A percentile compares a stretch with the other conserved stretches of the same genome.
phyloP scores from a whole-genome alignment of 345 rosid genomes.

The Rhodamnia rubescens region DNA sequence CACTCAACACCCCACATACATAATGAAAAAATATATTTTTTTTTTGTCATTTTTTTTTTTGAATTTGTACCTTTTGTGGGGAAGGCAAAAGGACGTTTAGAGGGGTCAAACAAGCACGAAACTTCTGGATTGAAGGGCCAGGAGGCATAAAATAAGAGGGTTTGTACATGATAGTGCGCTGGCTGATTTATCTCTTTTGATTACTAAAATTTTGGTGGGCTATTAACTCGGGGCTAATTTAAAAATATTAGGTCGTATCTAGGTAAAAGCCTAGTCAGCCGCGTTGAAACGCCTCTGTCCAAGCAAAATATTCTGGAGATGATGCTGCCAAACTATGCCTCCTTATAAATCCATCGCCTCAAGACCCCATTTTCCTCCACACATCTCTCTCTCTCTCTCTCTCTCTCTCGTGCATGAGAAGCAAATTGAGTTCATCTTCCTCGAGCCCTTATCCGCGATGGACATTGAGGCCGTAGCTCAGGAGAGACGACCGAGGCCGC shows the following conservation, averaged over 20 bases:
- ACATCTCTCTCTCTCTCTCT: background rate
- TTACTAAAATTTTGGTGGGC: background rate
- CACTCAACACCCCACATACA: background rate
- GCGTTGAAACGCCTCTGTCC: background rate
- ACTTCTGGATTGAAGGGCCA: background rate
- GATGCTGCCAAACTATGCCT: background rate
- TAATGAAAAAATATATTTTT: background rate
- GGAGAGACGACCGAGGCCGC: background rate
- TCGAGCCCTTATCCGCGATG: conserved; percentile 1
- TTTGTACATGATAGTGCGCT: background rate
- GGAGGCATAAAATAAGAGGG: background rate
- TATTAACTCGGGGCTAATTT: background rate
- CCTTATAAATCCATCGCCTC: conserved; percentile 32
- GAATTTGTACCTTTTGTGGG: background rate
- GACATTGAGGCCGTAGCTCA: conserved; percentile 4
- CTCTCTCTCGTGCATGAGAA: conserved; percentile 14
- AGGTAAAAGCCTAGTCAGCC: background rate
- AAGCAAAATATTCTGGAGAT: background rate
- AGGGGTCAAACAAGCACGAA: background rate
- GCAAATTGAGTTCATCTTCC: background rate
- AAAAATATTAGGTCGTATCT: background rate
- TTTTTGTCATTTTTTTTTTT: background rate
- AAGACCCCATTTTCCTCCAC: background rate
- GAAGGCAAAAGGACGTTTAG: background rate
- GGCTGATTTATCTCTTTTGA: background rate